These are phyloP conservation scores for Chaetothyriales sp. DNA, from an alignment of 2,329 filamentous ascomycete species.

Conservation along the genomic window DNA sequence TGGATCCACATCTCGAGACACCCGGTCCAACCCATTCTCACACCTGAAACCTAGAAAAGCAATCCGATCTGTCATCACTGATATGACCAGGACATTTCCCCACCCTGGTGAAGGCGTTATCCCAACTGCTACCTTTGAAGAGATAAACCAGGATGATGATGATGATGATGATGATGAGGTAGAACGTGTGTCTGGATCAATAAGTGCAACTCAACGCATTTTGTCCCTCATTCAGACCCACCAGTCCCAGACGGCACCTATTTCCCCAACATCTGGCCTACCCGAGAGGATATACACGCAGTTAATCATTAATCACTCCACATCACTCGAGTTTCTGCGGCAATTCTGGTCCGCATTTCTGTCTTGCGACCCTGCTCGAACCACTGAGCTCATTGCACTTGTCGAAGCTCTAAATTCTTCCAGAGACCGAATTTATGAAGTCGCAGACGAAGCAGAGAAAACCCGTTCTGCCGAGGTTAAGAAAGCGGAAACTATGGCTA, in stretches of 20 bases:
- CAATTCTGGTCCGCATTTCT: slow-evolving; percentile 93
- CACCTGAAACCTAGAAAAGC: slow-evolving; percentile 14
- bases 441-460: slow-evolving; percentile 65
- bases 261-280: slow-evolving; percentile 32
- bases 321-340: slow-evolving; percentile 86
- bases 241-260: slow-evolving; percentile 33
- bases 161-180: slow-evolving; percentile 30
- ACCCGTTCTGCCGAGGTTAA: slow-evolving; percentile 56
- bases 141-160: slow-evolving; percentile 12
- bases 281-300: slow-evolving; percentile 44
- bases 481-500: slow-evolving; percentile 54
- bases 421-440: slow-evolving; percentile 62
- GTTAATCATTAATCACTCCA: slow-evolving; percentile 69
- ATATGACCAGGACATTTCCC: slow-evolving; percentile 11
- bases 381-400: slow-evolving; percentile 65
- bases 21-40: slow-evolving; percentile 15
- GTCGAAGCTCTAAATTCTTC: slow-evolving; percentile 70
- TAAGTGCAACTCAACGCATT: slow-evolving; percentile 44
- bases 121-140: slow-evolving; percentile 12
- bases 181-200: slow-evolving; percentile 54
- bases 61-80: slow-evolving; percentile 10
- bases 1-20: slow-evolving; percentile 17
- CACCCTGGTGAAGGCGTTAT: slow-evolving; percentile 13
- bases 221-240: slow-evolving; percentile 45
- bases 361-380: slow-evolving; percentile 70